phyloP scores from a whole-genome alignment of 208 protist species.

The Wallacemonas sp. region DNA sequence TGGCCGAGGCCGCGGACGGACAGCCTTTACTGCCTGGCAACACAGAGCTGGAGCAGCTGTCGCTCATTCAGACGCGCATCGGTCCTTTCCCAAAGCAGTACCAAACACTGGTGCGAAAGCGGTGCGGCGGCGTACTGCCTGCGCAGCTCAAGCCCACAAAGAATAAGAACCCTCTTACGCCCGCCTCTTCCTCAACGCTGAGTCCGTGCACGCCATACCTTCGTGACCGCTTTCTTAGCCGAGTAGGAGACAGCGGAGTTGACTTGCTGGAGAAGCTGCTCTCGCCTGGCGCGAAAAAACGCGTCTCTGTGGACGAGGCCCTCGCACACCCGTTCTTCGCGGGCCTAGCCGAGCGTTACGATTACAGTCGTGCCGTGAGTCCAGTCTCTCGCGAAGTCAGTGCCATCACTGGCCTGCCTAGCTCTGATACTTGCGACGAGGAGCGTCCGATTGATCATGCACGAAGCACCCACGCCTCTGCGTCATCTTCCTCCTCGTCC shows the following conservation, averaged over 20 bases:
- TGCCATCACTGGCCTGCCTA: neutral
- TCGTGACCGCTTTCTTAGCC: constrained; percentile 31
- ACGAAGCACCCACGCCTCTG: neutral
- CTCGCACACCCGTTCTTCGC: constrained; percentile 84
- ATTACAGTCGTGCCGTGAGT: neutral
- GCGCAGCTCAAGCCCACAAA: neutral
- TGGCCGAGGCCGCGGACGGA: constrained; percentile 85
- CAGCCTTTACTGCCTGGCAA: constrained; percentile 86
- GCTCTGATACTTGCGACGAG: neutral
- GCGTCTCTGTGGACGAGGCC: constrained; percentile 70
- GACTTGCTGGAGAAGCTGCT: constrained; percentile 66
- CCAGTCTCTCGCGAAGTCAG: neutral
- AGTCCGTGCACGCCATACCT: constrained; percentile 29
- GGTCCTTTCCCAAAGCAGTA: constrained; percentile 55
- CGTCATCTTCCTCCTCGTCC: constrained; percentile 4
- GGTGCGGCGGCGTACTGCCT: constrained; percentile 39
- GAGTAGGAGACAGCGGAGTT: constrained; percentile 42
- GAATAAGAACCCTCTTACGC: constrained; percentile 9
- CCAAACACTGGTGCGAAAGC: constrained; percentile 42
- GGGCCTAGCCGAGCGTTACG: constrained; percentile 11
- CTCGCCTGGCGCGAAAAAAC: constrained; percentile 36
- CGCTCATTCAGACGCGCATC: constrained; percentile 75
- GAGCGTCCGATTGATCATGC: neutral
- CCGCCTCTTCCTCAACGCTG: neutral
- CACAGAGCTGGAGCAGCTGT: constrained; percentile 85